These are phyloP conservation scores for Biscogniauxia mediterranea DNA, from an alignment of 2,329 filamentous ascomycete species.

Conservation along the genomic window DNA sequence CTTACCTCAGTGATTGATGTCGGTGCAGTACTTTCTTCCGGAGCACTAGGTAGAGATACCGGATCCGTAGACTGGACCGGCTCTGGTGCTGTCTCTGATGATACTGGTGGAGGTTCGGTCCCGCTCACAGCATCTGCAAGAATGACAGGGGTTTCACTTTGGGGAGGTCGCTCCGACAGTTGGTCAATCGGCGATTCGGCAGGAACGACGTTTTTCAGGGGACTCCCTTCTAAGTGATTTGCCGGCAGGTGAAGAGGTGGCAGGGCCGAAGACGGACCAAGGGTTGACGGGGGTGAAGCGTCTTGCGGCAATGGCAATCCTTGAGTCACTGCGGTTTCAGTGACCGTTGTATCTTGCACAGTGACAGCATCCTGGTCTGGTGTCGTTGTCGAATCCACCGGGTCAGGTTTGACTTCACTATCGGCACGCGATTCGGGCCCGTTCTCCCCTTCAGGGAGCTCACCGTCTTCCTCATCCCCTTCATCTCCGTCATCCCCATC, in stretches of 20 bases:
- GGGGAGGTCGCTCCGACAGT: conserved; percentile 20
- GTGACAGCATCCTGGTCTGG: conserved; percentile 18
- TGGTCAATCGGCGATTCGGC: conserved; percentile 43
- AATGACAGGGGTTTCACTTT: conserved; percentile 3
- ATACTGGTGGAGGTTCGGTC: neutral
- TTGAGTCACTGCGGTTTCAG: conserved; percentile 16
- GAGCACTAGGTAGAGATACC: neutral
- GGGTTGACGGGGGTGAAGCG: conserved; percentile 26
- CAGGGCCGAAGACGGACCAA: conserved; percentile 31
- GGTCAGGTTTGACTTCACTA: conserved; percentile 32
- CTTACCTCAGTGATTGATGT: neutral
- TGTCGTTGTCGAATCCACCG: conserved; percentile 33
- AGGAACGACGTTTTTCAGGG: conserved; percentile 51
- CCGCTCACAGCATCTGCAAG: conserved; percentile 1
- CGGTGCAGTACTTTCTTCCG: neutral
- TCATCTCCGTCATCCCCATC: conserved; percentile 47
- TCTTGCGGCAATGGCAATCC: conserved; percentile 9
- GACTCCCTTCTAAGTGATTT: conserved; percentile 47
- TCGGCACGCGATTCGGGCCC: conserved; percentile 32
- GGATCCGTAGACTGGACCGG: conserved; percentile 6
- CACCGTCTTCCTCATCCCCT: conserved; percentile 42
- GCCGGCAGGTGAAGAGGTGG: conserved; percentile 24
- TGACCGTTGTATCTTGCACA: neutral
- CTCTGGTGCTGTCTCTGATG: conserved; percentile 10
- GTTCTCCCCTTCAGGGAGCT: conserved; percentile 46